Base-by-base conservation (phyloP, 768 basidiomycete genomes). In the Trametes villosa region DNA sequence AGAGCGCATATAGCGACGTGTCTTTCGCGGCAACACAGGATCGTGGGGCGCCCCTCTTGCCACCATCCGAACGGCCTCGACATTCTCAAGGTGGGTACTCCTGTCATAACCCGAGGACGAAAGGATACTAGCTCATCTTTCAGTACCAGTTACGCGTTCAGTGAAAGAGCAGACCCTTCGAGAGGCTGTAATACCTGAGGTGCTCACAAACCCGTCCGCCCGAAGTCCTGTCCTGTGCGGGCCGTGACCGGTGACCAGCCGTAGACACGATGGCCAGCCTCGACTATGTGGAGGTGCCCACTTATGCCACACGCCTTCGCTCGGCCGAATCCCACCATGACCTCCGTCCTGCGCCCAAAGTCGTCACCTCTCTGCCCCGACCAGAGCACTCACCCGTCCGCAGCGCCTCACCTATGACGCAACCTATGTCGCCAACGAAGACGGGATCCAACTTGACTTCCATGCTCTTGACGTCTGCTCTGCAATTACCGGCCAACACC, bases 231-330 rank as follows among this genome's bases (percentile, higher is more conserved):
- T n/a, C 36, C n/a, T 12, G 4, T 36, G 9, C 34, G 34, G 34
- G 9, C 36, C 12, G 36, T 15, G 12, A 38, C n/a, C n/a, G n/a
- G 36, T 38, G 36, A 12, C 3, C n/a, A 12, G 12, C 12, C 36
- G 36, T 4, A 20, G 5, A 44, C 29, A 18, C 8, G 31, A 78
- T 84, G 82, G 78, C 81, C 12, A 78, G 78, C 9, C 70, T 86
- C 42, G 81, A 82, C 59, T 85, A 83, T 65, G 75, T 76, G 31
- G 78, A 77, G 12, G 70, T 82, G 24, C 82, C 80, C 4, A 46
- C 72, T 29, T 74, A 75, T 31, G 80, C 76, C 0, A 72, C 70
- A 17, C 74, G 73, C 2, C 73, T 79, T 29, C 74, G 68, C 31
- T 62, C 69, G 12, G 29, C 65, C 61, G 33, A 63, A 67, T 44